Evolutionary conservation across 768 basidiomycete genomes (phyloP), one percentile per base, ranked within the genome.

Genomic region (Clitopilus passeckerianus): DNA sequence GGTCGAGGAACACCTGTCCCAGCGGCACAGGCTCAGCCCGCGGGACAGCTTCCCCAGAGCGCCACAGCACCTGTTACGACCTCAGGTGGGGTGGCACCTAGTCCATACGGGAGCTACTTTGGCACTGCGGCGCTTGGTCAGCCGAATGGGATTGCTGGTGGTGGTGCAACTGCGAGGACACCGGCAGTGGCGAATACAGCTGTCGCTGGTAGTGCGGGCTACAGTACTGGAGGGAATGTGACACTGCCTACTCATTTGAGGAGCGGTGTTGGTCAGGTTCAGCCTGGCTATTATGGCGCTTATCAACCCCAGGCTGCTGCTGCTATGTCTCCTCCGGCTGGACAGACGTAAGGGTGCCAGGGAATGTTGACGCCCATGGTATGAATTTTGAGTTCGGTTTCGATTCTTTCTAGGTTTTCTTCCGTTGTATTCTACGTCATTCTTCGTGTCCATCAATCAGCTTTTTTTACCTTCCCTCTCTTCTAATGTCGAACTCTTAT

Each of bases 1-100:
- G 78, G 76, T 35, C 72, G 71, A 22, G 76, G 72, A n/a, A 80
- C 80, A 5, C 80, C 81, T 5, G 46, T 50, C 5, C 46, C 46
- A 23, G 10, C 46, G 12, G 46, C 46, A 20, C 46, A 50, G 20
- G 18, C 46, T 50, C 79, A 81, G 56, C 73, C 79, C 0, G 41
- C 52, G 65, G 64, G 34, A 63, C 41, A 55, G 6, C 55, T 56
- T 12, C 30, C 43, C 15, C 52, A 54, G 30, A 53, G 7, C 15
- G 52, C 50, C 27, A 53, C 58, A 24, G 54, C 58, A 8, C 22
- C 57, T 12, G 43, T 61, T 27, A 41, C 57, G 37, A 50, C 58
- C 27, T 37, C 59, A 1, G 56, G 27, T 57, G 34, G 57, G 9
- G 59, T 55, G 24, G 55, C 64, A 33, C 33, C 54, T 18, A 24